Conservation (phyloP, 371 early-diverging fungal genomes). For the Quaeritorhiza haematococci region DNA sequence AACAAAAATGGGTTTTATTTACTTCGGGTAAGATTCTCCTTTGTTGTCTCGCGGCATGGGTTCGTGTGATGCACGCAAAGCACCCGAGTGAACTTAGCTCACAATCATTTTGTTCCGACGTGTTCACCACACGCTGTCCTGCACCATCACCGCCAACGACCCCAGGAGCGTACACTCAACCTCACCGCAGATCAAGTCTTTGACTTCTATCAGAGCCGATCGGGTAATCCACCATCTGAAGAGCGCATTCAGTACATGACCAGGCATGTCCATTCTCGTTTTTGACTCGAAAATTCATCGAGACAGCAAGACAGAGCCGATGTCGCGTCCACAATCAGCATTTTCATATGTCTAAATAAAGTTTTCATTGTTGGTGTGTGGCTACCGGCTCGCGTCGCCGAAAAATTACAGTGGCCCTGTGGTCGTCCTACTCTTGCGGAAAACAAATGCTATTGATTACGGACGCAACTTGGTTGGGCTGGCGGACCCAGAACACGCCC, state of each 20-base stretch:
- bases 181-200: slow-evolving; percentile 3
- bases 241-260: slow-evolving; percentile 4
- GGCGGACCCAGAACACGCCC: slow-evolving; percentile 17
- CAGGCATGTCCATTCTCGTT: not conserved
- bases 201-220: not conserved
- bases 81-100: too few species aligned
- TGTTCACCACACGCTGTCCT: not conserved
- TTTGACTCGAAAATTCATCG: not conserved
- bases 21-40: slow-evolving; percentile 23
- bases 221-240: not conserved
- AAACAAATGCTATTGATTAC: slow-evolving; percentile 15
- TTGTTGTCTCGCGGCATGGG: not conserved
- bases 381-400: not conserved
- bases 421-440: slow-evolving; percentile 15
- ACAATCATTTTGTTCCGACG: not conserved
- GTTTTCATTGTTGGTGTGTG: not conserved
- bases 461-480: slow-evolving; percentile 24
- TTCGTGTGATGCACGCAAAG: not conserved
- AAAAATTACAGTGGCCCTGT: slow-evolving; percentile 19
- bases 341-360: not conserved
- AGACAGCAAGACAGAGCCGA: not conserved
- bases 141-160: slow-evolving; percentile 7
- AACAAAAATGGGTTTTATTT: slow-evolving; percentile 40
- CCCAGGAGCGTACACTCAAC: slow-evolving; percentile 13
- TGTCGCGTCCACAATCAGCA: not conserved